Conservation (phyloP, 2,329 filamentous ascomycete genomes). For the Talaromyces sp. region DNA sequence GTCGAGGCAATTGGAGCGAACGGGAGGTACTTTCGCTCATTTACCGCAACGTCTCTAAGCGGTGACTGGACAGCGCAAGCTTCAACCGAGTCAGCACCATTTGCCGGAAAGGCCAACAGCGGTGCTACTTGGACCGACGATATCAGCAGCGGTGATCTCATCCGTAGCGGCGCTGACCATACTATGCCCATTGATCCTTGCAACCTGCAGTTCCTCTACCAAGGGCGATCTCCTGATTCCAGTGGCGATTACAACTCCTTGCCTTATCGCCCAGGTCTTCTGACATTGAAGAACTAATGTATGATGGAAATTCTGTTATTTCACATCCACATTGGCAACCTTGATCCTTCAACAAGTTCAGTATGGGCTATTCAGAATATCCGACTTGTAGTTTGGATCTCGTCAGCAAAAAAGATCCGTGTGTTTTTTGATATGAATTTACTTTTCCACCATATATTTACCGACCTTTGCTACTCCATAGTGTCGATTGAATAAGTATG, state of each 20-base stretch:
- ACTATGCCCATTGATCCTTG: conserved; percentile 61
- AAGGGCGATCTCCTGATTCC: conserved; percentile 48
- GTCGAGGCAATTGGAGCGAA: conserved; percentile 56
- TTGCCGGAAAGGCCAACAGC: conserved; percentile 64
- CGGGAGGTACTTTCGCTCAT: conserved; percentile 64
- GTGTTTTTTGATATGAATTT: no score
- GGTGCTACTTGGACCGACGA: conserved; percentile 63
- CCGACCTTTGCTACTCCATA: no score
- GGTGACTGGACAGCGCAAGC: conserved; percentile 59
- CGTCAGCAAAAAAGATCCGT: no score
- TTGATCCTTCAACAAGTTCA: no score
- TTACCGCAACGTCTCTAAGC: conserved; percentile 54
- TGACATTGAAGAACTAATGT: conserved; percentile 40
- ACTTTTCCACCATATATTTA: no score
- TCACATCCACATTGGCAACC: no score
- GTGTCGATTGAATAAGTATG: no score
- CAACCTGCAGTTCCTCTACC: conserved; percentile 62
- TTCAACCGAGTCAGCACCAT: conserved; percentile 52
- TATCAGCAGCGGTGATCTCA: conserved; percentile 62
- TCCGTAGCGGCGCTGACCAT: conserved; percentile 56
- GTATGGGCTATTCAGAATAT: no score
- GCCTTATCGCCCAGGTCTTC: conserved; percentile 53
- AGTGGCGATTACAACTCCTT: conserved; percentile 42
- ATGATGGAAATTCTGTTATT: no score
- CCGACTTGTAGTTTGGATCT: no score